phyloP scores from a whole-genome alignment of 148 eudicot species.

The Spergularia bocconei region DNA sequence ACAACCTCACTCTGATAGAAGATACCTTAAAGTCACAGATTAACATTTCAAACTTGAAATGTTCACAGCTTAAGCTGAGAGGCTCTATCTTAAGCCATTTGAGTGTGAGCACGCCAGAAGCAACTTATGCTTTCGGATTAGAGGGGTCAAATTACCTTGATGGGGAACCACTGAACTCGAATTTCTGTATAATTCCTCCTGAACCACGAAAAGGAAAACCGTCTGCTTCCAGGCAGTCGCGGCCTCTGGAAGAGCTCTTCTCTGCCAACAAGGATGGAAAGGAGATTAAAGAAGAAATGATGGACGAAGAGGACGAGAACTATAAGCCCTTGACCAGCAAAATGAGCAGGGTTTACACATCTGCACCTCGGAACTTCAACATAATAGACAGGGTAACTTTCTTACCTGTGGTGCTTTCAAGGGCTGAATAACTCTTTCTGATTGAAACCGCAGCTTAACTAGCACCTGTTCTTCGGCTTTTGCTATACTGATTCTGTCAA shows the following conservation, averaged over 20 bases:
- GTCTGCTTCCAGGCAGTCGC: slow-evolving; percentile 16
- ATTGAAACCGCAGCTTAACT: no score
- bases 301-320: slow-evolving; percentile 65
- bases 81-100: slow-evolving; percentile 69
- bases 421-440: neutral
- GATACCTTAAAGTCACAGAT: slow-evolving; percentile 55
- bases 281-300: slow-evolving; percentile 31
- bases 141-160: slow-evolving; percentile 56
- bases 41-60: slow-evolving; percentile 37
- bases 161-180: slow-evolving; percentile 48
- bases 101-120: slow-evolving; percentile 84
- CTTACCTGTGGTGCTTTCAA: neutral
- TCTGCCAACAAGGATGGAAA: slow-evolving; percentile 24
- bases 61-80: slow-evolving; percentile 36
- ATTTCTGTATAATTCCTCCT: slow-evolving; percentile 59
- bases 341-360: slow-evolving; percentile 72
- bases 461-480: neutral
- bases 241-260: slow-evolving; percentile 34
- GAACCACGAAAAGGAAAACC: slow-evolving; percentile 20
- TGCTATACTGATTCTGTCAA: neutral
- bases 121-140: slow-evolving; percentile 76
- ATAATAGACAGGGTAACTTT: slow-evolving; percentile 68
- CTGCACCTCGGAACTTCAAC: slow-evolving; percentile 66
- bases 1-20: slow-evolving; percentile 46
- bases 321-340: slow-evolving; percentile 60